Evolutionary conservation across 2,329 filamentous ascomycete genomes (phyloP).

Genomic region (Calonectria fujianensis): DNA sequence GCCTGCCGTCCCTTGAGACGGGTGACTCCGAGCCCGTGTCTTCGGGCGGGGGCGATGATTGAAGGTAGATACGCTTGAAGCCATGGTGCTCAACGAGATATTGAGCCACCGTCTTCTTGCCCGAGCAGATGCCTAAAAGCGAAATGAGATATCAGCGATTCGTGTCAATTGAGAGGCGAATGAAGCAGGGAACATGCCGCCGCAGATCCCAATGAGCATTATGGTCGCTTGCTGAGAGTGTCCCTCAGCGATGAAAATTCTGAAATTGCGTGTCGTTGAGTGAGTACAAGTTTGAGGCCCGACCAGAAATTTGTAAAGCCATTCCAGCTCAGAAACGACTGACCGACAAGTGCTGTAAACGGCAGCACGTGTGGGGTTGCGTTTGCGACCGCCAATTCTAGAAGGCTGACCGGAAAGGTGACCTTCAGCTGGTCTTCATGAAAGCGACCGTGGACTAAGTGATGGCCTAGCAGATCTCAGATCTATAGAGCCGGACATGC

Average conservation of each 20-base stretch:
- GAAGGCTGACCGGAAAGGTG: constrained; percentile 24
- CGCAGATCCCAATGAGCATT: constrained; percentile 87
- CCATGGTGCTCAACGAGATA: constrained; percentile 90
- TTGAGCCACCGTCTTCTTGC: constrained; percentile 91
- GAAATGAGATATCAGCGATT: constrained; percentile 37
- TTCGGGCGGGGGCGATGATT: constrained; percentile 40
- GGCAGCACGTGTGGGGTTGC: constrained; percentile 36
- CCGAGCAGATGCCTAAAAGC: constrained; percentile 87
- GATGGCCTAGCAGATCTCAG: constrained; percentile 10
- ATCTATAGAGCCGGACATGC: background rate
- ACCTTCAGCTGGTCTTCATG: constrained; percentile 17
- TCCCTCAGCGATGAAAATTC: constrained; percentile 14
- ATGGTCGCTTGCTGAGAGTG: constrained; percentile 40
- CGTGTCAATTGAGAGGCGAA: constrained; percentile 16
- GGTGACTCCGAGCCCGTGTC: constrained; percentile 36
- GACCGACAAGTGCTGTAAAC: constrained; percentile 31
- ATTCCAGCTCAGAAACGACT: constrained; percentile 27
- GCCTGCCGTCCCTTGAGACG: constrained; percentile 37
- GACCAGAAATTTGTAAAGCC: constrained; percentile 27
- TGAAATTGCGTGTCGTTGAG: background rate
- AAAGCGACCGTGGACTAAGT: constrained; percentile 20
- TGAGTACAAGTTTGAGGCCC: constrained; percentile 18
- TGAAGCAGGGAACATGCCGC: constrained; percentile 69
- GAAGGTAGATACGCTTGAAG: constrained; percentile 83
- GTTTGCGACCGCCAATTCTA: constrained; percentile 29